These are phyloP conservation scores for Boletellus sp. DNA, from an alignment of 1,284 basidiomycete genomes.

Conservation along the genomic window DNA sequence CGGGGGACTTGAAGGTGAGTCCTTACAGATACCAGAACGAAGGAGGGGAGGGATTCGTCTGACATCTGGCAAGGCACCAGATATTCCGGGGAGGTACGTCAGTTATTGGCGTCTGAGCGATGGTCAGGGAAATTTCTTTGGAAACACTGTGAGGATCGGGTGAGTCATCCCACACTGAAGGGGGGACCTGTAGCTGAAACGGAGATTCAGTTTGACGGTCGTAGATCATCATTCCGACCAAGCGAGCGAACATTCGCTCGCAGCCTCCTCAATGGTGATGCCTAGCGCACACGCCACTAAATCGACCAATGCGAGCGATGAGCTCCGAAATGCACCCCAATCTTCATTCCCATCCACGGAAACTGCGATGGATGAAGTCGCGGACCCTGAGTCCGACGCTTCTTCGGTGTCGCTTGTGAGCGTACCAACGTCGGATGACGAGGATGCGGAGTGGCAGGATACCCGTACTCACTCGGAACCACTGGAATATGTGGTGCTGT, in stretches of 20 bases:
- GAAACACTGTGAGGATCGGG: constrained; percentile 75
- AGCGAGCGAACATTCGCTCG: constrained; percentile 49
- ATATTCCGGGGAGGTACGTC: constrained; percentile 65
- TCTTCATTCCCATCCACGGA: constrained; percentile 32
- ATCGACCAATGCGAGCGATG: constrained; percentile 11
- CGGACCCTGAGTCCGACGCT: constrained; percentile 48
- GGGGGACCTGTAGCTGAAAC: constrained; percentile 2
- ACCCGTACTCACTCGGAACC: constrained; percentile 47
- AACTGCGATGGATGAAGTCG: constrained; percentile 42
- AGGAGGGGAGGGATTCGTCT: neutral
- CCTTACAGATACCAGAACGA: neutral
- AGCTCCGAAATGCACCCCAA: constrained; percentile 6
- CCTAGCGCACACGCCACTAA: constrained; percentile 40
- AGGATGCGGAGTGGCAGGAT: constrained; percentile 57
- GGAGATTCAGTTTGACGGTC: constrained; percentile 56
- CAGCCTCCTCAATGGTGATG: constrained; percentile 73
- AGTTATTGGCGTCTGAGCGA: constrained; percentile 74
- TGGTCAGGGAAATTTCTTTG: constrained; percentile 58
- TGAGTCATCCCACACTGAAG: constrained; percentile 31
- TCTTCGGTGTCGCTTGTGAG: constrained; percentile 66
- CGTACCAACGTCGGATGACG: constrained; percentile 46
- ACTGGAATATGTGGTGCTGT: constrained; percentile 66
- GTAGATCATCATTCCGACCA: constrained; percentile 44
- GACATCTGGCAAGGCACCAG: constrained; percentile 55
- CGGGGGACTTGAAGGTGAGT: constrained; percentile 67